phyloP scores from a whole-genome alignment of 78 protist genomes.

The Guillardia theta region DNA sequence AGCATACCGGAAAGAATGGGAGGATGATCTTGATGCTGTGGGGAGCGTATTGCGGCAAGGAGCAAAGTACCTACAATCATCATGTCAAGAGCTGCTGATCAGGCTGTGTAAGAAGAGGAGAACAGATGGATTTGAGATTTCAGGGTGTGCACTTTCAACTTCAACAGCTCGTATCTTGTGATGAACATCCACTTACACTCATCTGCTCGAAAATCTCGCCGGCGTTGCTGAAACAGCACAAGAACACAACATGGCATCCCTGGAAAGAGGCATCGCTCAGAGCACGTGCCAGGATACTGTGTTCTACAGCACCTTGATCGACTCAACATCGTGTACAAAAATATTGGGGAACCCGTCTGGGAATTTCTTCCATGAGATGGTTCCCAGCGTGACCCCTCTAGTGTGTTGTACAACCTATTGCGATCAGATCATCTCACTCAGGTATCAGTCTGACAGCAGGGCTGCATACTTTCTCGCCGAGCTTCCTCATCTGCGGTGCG shows the following conservation, averaged over 20 bases:
- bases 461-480: background rate
- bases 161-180: no score
- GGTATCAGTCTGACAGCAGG: background rate
- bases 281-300: background rate
- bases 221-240: background rate
- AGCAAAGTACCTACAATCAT: background rate
- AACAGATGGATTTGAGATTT: background rate
- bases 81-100: background rate
- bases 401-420: background rate
- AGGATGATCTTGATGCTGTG: conserved; percentile 34
- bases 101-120: background rate
- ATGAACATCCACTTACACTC: background rate
- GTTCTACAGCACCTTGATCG: background rate
- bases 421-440: background rate
- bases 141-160: no score
- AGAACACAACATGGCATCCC: conserved; percentile 11
- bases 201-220: conserved; percentile 23
- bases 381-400: background rate
- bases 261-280: background rate
- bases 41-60: conserved; percentile 4
- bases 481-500: background rate
- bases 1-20: conserved; percentile 61
- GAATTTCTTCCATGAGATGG: background rate
- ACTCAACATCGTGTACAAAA: background rate
- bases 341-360: conserved; percentile 30